Evolutionary conservation across 129 eudicot species (phyloP).

Genomic region (Escallonia herrerae): DNA sequence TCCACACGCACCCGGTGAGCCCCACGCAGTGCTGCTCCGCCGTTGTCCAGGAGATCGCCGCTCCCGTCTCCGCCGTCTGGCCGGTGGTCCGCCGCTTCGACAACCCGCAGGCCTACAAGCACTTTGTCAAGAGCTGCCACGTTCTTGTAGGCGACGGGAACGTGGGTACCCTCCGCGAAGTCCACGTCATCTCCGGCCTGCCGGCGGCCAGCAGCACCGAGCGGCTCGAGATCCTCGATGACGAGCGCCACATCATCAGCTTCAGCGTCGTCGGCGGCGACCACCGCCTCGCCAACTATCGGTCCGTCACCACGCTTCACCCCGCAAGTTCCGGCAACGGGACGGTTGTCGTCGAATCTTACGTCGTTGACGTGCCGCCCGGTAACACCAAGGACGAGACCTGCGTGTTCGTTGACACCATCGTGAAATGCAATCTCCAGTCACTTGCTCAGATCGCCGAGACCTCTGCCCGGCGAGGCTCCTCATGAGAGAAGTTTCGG

Average conservation of each 20-base stretch:
- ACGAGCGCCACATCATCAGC: conserved; percentile 26
- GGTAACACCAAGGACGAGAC: conserved; percentile 28
- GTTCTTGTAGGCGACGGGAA: conserved; percentile 23
- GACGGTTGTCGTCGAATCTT: conserved; percentile 24
- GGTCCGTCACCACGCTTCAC: conserved; percentile 23
- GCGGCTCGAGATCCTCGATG: conserved; percentile 30
- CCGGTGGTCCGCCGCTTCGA: conserved; percentile 32
- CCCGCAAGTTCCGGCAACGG: conserved; percentile 4
- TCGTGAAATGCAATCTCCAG: conserved; percentile 19
- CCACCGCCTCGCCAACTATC: conserved; percentile 22
- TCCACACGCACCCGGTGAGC: conserved; percentile 16
- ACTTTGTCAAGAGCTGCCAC: conserved; percentile 27
- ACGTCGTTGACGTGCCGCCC: conserved; percentile 25
- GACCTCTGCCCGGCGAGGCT: conserved; percentile 7
- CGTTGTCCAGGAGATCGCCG: conserved; percentile 21
- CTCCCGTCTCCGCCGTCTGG: conserved; percentile 30
- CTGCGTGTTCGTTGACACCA: conserved; percentile 24
- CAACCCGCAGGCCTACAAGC: conserved; percentile 29
- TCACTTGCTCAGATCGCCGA: conserved; percentile 28
- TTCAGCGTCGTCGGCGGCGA: conserved; percentile 28
- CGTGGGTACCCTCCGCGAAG: conserved; percentile 27
- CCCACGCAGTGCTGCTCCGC: conserved; percentile 29
- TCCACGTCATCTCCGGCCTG: conserved; percentile 25
- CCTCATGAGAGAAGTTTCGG: neutral
- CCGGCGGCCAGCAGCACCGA: conserved; percentile 25